Evolutionary conservation across 352 stramenopile genomes (phyloP), one percentile per base, ranked within the genome.

Genomic region (Aphanomyces stellatus): DNA sequence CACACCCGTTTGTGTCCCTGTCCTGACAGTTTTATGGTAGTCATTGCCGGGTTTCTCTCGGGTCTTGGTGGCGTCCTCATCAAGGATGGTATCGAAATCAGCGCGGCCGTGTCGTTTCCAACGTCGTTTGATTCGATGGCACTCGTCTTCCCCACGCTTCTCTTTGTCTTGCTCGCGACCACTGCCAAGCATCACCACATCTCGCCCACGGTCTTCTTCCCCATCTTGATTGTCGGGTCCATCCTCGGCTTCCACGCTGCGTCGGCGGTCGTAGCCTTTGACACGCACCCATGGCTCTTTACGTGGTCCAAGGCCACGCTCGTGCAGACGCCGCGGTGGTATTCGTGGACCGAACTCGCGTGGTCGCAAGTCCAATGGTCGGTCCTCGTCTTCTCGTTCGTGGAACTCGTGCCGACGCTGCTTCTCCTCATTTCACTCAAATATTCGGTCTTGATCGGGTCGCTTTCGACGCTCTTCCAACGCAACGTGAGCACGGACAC

Each of bases 61-160:
- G 85, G 85, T 10, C 90, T 93, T 60, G 85, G 85, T 53, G 85
- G 79, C 0, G 76, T 89, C 19, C 69, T 93, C 35, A 81, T 93
- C 63, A 85, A 82, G 51, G 90, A 93, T 67, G 85, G 85, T 33
- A 73, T 93, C 48, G 81, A 93, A 71, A 89, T 91, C 80, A 83
- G 82, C 0, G 80, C 85, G 0, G 82, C 76, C 51, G 76, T 88
- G 28, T 76, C 75, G 4, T 71, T 88, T 37, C 80, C 78, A 4
- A 59, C 65, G 31, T 41, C 64, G 27, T 8, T 46, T 8, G 42
- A 66, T 4, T 46, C 34, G 4, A 37, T 64, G 22, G 25, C 76
- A 24, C 62, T 90, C 4, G 62, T 90, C 4, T 68, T 87, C 5
- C 85, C 85, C 2, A 78, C 85, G 0, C 28, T 93, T 0, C 51